A percentile compares a stretch with the other conserved stretches of the same genome.
Conservation (phyloP, 345 rosid species). For the Trapa bicornis region DNA sequence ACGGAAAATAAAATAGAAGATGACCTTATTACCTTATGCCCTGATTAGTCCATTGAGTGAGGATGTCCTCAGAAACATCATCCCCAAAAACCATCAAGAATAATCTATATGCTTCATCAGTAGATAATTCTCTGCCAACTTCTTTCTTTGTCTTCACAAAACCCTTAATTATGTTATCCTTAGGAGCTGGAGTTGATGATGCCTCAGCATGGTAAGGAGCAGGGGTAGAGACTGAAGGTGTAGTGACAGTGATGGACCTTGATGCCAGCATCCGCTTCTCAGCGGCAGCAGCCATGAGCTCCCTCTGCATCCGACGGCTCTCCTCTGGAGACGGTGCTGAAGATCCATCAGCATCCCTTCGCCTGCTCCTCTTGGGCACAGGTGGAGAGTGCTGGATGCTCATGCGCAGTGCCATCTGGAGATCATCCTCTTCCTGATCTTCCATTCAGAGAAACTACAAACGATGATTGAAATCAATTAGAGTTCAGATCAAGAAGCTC, state of each 20-base stretch:
- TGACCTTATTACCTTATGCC: constrained; percentile 59
- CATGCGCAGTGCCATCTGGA: constrained; percentile 76
- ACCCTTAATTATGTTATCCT: not conserved
- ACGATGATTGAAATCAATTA: not conserved
- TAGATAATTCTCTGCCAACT: constrained; percentile 21
- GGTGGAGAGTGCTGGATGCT: constrained; percentile 87
- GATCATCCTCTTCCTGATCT: constrained; percentile 91
- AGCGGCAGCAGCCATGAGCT: constrained; percentile 95
- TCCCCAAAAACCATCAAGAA: constrained; percentile 69
- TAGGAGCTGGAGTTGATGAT: not conserved
- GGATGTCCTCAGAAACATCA: constrained; percentile 54
- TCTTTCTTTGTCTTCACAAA: constrained; percentile 10
- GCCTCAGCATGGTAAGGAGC: not conserved
- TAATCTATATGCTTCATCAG: constrained; percentile 50
- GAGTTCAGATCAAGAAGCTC: not conserved
- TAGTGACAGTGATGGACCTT: constrained; percentile 16
- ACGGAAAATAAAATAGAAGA: not conserved
- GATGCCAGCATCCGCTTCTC: constrained; percentile 66
- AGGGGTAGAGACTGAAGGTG: constrained; percentile 16
- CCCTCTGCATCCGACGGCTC: constrained; percentile 57
- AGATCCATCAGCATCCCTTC: constrained; percentile 33
- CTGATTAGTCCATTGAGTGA: constrained; percentile 94
- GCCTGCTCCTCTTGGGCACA: constrained; percentile 94
- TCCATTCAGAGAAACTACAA: constrained; percentile 33
- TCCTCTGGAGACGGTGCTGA: constrained; percentile 44